Base-by-base conservation (phyloP, 139 green algal species). In the Chlamydomonas schloesseri region DNA sequence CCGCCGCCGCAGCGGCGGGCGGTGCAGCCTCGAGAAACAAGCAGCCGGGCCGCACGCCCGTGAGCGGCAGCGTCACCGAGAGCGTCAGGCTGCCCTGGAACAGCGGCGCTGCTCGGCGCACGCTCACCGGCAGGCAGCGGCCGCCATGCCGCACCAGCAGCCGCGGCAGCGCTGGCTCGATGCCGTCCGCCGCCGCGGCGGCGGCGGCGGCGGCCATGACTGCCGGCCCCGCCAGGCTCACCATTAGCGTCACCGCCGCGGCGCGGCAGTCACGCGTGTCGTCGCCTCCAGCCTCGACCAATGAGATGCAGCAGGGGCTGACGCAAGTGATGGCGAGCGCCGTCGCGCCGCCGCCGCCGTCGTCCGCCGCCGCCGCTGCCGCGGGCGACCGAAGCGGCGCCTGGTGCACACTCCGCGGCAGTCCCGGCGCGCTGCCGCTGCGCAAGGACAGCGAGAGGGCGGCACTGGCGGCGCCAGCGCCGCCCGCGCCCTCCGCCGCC, bases 271-370 rank as follows among this genome's bases (percentile, higher is more conserved):
- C 47, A 46, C 42, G 78, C 0, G n/a, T 53, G 64, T 65, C 78
- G 23, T 74, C 78, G 37, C 26, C 65, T 15, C 29, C 21, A 8
- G 64, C 10, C 18, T 65, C 62, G 23, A 8, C n/a, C 47, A 85
- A 47, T 4, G 47, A 9, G 28, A 67, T 67, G 50, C 79, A 85
- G 79, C 79, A 85, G 15, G 79, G 79, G 11, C 17, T 75, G 33
- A 85, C 67, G 68, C 79, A 85, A 17, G 64, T 26, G 17, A 85
- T 70, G n/a, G 46, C 34, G 17, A 67, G 79, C 23, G 78, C 60
- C 64, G 28, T 28, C 24, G 60, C 60, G 60, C 60, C 55, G 50
- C 14, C 58, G 18, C 15, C 20, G 60, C 60, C 64, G 29, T 23
- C 13, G n/a, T 36, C 3, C 29, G 29, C 64, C 3, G 64, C 29